Evolutionary conservation across 208 protist species (phyloP).

Genomic region (Trypanosoma avium): DNA sequence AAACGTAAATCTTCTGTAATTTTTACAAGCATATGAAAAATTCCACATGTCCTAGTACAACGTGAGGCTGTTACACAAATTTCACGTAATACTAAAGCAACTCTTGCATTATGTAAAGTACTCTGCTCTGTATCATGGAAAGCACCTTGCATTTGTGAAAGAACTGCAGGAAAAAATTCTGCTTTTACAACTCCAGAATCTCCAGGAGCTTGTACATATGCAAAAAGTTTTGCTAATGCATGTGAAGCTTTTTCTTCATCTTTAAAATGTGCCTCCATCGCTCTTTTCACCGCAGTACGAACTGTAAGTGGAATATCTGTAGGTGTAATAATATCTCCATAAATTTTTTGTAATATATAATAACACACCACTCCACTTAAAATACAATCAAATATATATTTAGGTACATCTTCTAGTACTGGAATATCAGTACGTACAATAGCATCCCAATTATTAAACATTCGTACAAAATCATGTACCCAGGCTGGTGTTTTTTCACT

Average conservation of each 20-base stretch:
- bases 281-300: conserved; percentile 44
- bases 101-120: conserved; percentile 62
- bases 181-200: conserved; percentile 45
- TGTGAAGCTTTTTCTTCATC: conserved; percentile 65
- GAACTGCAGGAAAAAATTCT: conserved; percentile 71
- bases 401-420: conserved; percentile 71
- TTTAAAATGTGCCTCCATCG: conserved; percentile 64
- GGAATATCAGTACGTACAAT: conserved; percentile 82
- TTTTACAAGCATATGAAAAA: conserved; percentile 70
- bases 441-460: conserved; percentile 87
- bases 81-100: conserved; percentile 68
- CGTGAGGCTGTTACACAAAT: conserved; percentile 59
- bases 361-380: conserved; percentile 66
- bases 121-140: conserved; percentile 47
- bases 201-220: conserved; percentile 61
- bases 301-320: conserved; percentile 50
- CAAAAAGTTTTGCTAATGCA: conserved; percentile 61
- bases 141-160: conserved; percentile 87
- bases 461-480: conserved; percentile 81
- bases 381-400: conserved; percentile 83
- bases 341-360: conserved; percentile 64
- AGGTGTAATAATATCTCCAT: conserved; percentile 50
- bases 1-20: conserved; percentile 83
- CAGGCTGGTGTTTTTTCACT: conserved; percentile 54
- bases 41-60: conserved; percentile 66